Base-by-base conservation (phyloP, 352 stramenopile genomes). In the Globisporangium sylvaticum region DNA sequence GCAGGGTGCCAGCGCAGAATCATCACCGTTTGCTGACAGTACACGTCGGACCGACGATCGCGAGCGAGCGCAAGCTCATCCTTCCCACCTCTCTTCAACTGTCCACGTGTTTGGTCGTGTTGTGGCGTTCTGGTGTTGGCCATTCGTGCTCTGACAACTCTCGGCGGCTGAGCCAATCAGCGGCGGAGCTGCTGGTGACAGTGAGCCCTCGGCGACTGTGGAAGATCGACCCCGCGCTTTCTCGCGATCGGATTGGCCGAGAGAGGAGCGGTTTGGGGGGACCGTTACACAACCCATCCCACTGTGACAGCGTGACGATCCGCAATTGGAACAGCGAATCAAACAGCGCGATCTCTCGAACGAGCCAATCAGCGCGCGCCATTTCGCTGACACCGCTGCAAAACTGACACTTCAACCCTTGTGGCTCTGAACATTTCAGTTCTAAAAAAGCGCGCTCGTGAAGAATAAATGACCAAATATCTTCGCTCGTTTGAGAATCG, bases 381-480 rank as follows among this genome's bases (percentile, higher is more conserved):
- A 29, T 58, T 31, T 20, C 4, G 59, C 44, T 52, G 56, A 62
- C 42, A 55, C 27, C n/a, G 32, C 27, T 2, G 4, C 37, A 22
- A 29, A 10, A 31, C 37, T 55, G 37, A 42, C 53, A 31, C 20
- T 59, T 60, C 55, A 60, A 31, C 18, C n/a, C 55, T 27, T 31
- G 12, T 31, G 0, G 12, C 9, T 46, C 42, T 65, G 59, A 57
- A 58, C 12, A 14, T 56, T 56, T 58, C 24, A 24, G 25, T 22
- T 50, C 42, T 22, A 22, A 50, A 50, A 44, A 20, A 50, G 42
- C 18, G 18, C 18, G 18, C 18, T 22, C 7, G 1, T 3, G 9
- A 18, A 48, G 7, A 46, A 65, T 65, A 65, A 57, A 58, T 58
- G 48, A 9, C 59, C 15, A 10, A 24, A 61, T 61, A 66, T 53